A percentile compares a stretch with the other conserved stretches of the same genome.
Evolutionary conservation across 306 rosid species (phyloP).

Genomic region (Prunus mira): DNA sequence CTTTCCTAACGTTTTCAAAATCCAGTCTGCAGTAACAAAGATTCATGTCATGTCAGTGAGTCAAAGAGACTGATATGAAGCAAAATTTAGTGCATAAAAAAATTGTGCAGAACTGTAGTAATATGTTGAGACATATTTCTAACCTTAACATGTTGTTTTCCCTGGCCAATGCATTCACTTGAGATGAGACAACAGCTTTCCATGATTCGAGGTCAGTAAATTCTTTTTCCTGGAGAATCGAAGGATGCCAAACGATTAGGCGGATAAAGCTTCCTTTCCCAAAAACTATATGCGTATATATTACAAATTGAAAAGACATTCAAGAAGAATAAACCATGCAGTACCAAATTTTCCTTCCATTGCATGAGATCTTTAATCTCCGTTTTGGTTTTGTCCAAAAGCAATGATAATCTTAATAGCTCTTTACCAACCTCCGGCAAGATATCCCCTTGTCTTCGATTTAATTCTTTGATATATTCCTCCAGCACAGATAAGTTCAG

Average conservation of each 20-base stretch:
- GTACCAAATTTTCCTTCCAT: constrained; percentile 53
- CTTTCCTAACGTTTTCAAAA: constrained; percentile 43
- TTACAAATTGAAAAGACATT: background rate
- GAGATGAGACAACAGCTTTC: constrained; percentile 59
- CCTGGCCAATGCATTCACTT: constrained; percentile 49
- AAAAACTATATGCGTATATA: background rate
- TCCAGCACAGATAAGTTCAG: constrained; percentile 66
- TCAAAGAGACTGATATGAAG: background rate
- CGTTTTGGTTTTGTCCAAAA: constrained; percentile 51
- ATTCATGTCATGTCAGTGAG: background rate
- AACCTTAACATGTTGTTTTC: constrained; percentile 70
- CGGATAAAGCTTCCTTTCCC: constrained; percentile 1
- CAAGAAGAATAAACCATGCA: background rate
- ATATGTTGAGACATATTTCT: background rate
- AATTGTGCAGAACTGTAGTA: background rate
- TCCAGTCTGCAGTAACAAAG: constrained; percentile 48
- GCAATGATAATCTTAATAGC: constrained; percentile 47
- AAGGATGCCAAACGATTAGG: constrained; percentile 18
- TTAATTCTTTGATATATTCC: constrained; percentile 64
- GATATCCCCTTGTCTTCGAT: constrained; percentile 43
- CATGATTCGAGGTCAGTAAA: constrained; percentile 56
- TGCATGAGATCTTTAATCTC: constrained; percentile 52
- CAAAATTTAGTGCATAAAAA: background rate
- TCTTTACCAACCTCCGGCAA: constrained; percentile 63
- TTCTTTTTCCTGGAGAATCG: constrained; percentile 51